Percentiles rank a stretch among this genome's conserved stretches.
phyloP scores from a whole-genome alignment of 257 asterid species.

The Solanum bulbocastanum region DNA sequence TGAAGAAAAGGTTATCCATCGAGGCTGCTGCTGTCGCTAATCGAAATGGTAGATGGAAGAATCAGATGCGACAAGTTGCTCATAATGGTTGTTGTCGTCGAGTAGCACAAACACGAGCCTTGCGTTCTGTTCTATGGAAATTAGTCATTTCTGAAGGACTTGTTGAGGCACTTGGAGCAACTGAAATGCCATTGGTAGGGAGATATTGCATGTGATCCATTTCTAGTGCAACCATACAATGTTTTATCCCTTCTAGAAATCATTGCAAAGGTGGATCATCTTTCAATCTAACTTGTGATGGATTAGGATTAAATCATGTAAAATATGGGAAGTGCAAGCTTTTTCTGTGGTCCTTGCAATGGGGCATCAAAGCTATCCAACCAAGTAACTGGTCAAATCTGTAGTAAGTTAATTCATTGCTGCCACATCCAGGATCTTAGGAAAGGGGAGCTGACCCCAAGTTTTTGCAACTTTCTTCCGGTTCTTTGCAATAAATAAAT shows the following conservation, averaged over 20 bases:
- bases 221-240: not conserved
- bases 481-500: not conserved
- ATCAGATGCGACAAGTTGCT: slow-evolving; percentile 87
- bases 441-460: not conserved
- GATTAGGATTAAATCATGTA: not conserved
- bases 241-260: not conserved
- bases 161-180: slow-evolving; percentile 51
- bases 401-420: not conserved
- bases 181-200: slow-evolving; percentile 82
- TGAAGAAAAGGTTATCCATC: slow-evolving; percentile 74
- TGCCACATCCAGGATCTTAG: not conserved
- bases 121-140: slow-evolving; percentile 80
- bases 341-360: not conserved
- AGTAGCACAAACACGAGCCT: slow-evolving; percentile 80
- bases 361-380: not conserved
- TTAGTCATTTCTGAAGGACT: slow-evolving; percentile 69
- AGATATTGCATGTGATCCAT: slow-evolving; percentile 1
- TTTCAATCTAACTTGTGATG: not conserved
- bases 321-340: not conserved
- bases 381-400: not conserved
- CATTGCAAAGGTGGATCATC: not conserved
- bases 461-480: not conserved
- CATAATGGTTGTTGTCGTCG: slow-evolving; percentile 95
- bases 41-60: slow-evolving; percentile 89
- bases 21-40: slow-evolving; percentile 82